Percentiles rank a stretch among this genome's conserved stretches.
phyloP scores from a whole-genome alignment of 2,329 filamentous ascomycete genomes.

The Pyricularia grisea region DNA sequence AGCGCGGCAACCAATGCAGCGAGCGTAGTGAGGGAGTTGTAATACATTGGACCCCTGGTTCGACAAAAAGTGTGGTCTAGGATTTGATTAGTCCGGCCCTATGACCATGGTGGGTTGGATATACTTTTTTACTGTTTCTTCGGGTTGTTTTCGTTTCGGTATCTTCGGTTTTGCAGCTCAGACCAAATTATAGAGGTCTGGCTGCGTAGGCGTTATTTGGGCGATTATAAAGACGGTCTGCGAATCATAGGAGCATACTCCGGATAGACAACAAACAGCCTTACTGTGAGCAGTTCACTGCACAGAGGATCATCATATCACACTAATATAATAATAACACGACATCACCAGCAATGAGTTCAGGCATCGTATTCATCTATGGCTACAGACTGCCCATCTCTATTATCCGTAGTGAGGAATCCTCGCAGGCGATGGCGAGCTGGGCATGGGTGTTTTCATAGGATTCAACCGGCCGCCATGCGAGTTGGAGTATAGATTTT shows the following conservation, averaged over 20 bases:
- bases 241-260: background rate
- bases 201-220: background rate
- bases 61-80: background rate
- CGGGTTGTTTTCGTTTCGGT: background rate
- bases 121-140: background rate
- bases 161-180: background rate
- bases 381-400: conserved; percentile 22
- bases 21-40: conserved; percentile 27
- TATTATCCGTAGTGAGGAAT: conserved; percentile 51
- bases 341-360: background rate
- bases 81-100: background rate
- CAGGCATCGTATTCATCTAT: background rate
- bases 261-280: background rate
- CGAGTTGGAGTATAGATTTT: conserved; percentile 56
- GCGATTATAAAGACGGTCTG: background rate
- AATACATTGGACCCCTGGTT: conserved; percentile 1
- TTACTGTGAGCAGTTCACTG: background rate
- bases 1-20: conserved; percentile 16
- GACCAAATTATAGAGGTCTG: background rate
- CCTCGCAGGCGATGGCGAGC: conserved; percentile 49
- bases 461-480: conserved; percentile 50
- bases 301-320: background rate
- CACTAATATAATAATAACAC: background rate
- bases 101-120: background rate
- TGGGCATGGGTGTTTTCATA: conserved; percentile 18